Conservation (phyloP, 306 rosid genomes). For the Pyrus bretschneideri region DNA sequence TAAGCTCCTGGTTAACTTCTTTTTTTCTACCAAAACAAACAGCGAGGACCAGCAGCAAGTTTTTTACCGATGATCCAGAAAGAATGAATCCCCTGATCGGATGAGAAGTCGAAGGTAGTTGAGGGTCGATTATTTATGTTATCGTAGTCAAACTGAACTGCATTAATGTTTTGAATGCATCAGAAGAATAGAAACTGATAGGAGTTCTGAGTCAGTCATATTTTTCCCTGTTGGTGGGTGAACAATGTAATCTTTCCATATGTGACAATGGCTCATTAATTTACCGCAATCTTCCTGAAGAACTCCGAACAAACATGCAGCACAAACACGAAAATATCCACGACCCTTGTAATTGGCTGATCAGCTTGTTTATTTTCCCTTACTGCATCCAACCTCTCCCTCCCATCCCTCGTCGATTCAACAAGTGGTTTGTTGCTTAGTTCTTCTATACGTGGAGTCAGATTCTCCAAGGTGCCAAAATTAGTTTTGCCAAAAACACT, state of each 20-base stretch:
- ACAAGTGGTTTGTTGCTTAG: no score
- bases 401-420: no score
- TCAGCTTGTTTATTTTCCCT: no score
- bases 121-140: background rate
- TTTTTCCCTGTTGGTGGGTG: background rate
- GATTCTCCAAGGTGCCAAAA: no score
- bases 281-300: no score
- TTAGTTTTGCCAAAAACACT: rapidly evolving
- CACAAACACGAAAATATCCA: no score
- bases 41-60: background rate
- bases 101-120: background rate
- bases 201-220: background rate
- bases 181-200: background rate
- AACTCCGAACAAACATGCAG: no score
- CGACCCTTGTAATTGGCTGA: no score
- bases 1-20: background rate
- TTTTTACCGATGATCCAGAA: background rate
- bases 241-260: background rate
- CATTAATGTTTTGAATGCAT: background rate
- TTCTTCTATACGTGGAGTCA: no score
- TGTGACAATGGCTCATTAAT: no score
- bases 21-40: background rate
- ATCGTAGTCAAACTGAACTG: background rate
- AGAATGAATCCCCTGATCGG: background rate
- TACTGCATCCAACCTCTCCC: no score